Conservation (phyloP, 2,329 filamentous ascomycete genomes). For the Hypoxylon sp. region DNA sequence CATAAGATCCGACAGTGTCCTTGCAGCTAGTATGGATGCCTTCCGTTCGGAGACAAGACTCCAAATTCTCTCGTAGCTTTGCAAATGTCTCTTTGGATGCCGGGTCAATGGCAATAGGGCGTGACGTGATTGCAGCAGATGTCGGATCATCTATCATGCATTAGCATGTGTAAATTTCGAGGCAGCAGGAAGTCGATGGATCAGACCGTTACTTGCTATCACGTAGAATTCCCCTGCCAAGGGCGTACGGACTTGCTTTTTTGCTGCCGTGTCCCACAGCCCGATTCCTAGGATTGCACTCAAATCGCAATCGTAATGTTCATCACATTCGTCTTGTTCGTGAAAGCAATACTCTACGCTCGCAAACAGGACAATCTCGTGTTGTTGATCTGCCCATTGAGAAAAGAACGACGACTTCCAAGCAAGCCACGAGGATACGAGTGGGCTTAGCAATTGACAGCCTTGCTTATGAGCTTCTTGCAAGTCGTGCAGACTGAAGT, state of each 20-base stretch:
- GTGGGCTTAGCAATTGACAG: not conserved
- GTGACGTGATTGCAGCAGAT: not conserved
- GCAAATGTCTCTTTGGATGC: not conserved
- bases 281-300: not conserved
- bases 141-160: not conserved
- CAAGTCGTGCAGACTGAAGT: not conserved
- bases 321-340: not conserved
- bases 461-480: conserved; percentile 1
- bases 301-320: not conserved
- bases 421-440: not conserved
- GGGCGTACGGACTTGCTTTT: not conserved
- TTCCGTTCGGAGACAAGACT: not conserved
- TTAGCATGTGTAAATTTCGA: not conserved
- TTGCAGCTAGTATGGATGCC: not conserved
- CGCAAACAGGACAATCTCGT: not conserved
- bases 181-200: not conserved
- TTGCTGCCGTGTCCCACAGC: not conserved
- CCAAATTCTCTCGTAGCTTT: not conserved
- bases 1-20: not conserved
- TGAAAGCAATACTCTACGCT: not conserved
- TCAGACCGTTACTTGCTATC: not conserved
- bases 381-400: not conserved
- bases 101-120: not conserved
- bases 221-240: not conserved
- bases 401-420: not conserved